Conservation (phyloP, 306 rosid genomes). For the Vigna hirtella region DNA sequence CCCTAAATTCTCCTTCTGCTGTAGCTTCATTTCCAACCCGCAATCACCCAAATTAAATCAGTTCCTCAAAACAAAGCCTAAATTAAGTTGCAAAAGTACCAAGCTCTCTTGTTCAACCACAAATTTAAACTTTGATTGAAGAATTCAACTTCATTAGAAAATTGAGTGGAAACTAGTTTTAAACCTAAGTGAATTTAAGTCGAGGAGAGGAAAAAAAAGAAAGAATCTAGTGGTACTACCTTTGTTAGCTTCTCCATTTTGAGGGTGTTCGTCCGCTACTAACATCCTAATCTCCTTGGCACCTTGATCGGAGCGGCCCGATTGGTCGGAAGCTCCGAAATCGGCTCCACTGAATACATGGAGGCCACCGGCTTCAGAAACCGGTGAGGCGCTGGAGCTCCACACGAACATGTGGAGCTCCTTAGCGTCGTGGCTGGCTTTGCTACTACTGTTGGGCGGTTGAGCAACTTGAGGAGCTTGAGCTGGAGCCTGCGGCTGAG, state of each 20-base stretch:
- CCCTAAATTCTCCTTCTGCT: conserved; percentile 55
- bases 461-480: conserved; percentile 29
- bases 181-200: too few relatives aligned
- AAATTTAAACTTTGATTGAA: not conserved
- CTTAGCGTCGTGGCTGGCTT: conserved; percentile 73
- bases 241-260: conserved; percentile 74
- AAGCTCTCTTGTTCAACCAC: not conserved
- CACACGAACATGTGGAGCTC: conserved; percentile 97
- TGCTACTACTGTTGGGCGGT: conserved; percentile 29
- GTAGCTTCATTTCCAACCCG: conserved; percentile 41
- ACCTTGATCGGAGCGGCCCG: conserved; percentile 89
- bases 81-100: not conserved
- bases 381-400: conserved; percentile 89
- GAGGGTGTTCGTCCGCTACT: conserved; percentile 80
- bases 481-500: conserved; percentile 15
- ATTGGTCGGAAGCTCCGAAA: conserved; percentile 71
- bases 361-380: conserved; percentile 77
- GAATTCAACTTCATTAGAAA: not conserved
- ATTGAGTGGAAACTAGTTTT: too few relatives aligned
- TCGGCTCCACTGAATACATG: conserved; percentile 77
- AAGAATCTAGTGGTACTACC: conserved; percentile 45
- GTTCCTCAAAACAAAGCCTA: not conserved
- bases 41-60: conserved; percentile 25
- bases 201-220: too few relatives aligned
- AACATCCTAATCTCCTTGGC: conserved; percentile 97